Conservation (phyloP, 2,329 filamentous ascomycete genomes). For the Colletotrichum sp. region DNA sequence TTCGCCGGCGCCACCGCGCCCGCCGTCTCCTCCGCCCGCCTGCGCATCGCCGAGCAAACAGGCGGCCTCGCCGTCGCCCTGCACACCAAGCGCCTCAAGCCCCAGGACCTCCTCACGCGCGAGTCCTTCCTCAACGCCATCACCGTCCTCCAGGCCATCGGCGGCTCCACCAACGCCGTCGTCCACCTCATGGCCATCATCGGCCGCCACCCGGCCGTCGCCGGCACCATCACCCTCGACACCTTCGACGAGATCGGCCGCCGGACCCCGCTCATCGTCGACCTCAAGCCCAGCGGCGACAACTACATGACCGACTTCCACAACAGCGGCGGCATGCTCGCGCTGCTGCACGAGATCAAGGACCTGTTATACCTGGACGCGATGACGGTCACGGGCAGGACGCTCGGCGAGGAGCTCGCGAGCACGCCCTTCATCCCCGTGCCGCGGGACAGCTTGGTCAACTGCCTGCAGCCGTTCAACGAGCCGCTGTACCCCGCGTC, state of each 20-base stretch:
- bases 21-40: conserved; percentile 77
- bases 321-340: conserved; percentile 84
- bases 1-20: conserved; percentile 80
- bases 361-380: conserved; percentile 79
- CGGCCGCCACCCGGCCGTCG: conserved; percentile 71
- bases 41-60: conserved; percentile 80
- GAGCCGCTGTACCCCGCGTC: conserved; percentile 73
- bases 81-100: conserved; percentile 71
- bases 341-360: conserved; percentile 78
- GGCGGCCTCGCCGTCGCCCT: conserved; percentile 69
- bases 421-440: conserved; percentile 65
- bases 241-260: conserved; percentile 81
- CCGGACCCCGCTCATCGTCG: conserved; percentile 80
- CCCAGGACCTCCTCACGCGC: conserved; percentile 73
- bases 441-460: conserved; percentile 33
- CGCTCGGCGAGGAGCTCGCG: conserved; percentile 79
- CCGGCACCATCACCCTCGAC: conserved; percentile 69
- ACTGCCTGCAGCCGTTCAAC: conserved; percentile 69
- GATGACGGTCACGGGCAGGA: conserved; percentile 83
- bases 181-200: conserved; percentile 88
- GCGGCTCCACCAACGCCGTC: conserved; percentile 85
- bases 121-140: conserved; percentile 85
- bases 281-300: conserved; percentile 84
- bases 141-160: conserved; percentile 84
- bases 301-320: conserved; percentile 93